Conservation (phyloP, 768 basidiomycete species). For the Mycena amicta region DNA sequence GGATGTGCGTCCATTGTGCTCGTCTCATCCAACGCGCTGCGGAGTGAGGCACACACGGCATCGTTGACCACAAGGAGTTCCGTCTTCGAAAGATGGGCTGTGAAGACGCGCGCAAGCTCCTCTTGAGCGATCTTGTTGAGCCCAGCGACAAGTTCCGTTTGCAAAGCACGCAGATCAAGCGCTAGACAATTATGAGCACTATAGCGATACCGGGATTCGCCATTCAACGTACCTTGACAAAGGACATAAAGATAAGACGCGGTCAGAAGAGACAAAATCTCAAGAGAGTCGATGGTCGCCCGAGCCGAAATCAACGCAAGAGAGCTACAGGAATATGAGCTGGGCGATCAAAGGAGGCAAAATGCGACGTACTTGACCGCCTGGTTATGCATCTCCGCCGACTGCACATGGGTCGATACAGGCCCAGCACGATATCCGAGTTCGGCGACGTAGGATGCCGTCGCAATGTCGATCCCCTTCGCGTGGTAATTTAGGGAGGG, state of each 20-base stretch:
- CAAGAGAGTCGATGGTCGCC: conserved; percentile 23
- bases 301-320: conserved; percentile 55
- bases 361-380: conserved; percentile 71
- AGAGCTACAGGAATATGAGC: conserved; percentile 50
- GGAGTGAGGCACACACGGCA: conserved; percentile 46
- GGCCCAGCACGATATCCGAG: conserved; percentile 83
- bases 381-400: conserved; percentile 92
- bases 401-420: conserved; percentile 82
- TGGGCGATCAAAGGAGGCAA: conserved; percentile 6
- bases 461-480: conserved; percentile 85
- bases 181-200: conserved; percentile 39
- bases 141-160: conserved; percentile 60
- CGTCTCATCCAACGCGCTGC: conserved; percentile 60
- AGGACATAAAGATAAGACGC: conserved; percentile 31
- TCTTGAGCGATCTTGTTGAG: conserved; percentile 50
- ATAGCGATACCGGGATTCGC: background rate
- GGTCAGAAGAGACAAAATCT: conserved; percentile 18
- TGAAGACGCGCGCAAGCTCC: conserved; percentile 52
- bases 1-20: conserved; percentile 70
- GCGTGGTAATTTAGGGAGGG: conserved; percentile 81
- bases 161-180: conserved; percentile 80
- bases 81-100: conserved; percentile 35
- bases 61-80: conserved; percentile 36
- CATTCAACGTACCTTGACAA: conserved; percentile 55
- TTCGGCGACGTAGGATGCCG: conserved; percentile 81